These are phyloP conservation scores for Pythium dissotocum DNA, from an alignment of 352 stramenopile genomes.

Conservation along the genomic window DNA sequence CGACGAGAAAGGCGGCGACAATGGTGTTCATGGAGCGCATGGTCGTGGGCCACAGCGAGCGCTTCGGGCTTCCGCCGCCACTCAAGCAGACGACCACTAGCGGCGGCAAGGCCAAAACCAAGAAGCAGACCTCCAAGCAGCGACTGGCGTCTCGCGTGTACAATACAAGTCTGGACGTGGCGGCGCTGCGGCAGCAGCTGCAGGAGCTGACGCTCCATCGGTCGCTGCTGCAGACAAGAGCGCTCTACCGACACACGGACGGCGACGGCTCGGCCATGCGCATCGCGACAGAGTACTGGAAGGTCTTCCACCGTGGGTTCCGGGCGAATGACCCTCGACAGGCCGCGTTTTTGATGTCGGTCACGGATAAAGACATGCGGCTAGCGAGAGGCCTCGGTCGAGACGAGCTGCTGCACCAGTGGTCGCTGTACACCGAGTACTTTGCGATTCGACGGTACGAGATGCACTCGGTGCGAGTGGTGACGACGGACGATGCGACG, in stretches of 20 bases:
- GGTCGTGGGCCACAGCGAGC: background rate
- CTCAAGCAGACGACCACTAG: background rate
- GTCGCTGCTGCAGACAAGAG: conserved; percentile 7
- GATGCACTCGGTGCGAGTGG: background rate
- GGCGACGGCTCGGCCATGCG: background rate
- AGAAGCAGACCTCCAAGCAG: background rate
- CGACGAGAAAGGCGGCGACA: too few relatives aligned
- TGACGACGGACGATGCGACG: background rate
- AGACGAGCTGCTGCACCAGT: conserved; percentile 21
- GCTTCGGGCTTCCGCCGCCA: background rate
- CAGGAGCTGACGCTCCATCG: background rate
- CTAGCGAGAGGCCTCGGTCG: background rate
- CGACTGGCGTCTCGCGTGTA: background rate
- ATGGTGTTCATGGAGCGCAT: background rate
- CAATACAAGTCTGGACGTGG: background rate
- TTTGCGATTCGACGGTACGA: conserved; percentile 18
- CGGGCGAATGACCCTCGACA: background rate
- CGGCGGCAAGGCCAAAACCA: background rate
- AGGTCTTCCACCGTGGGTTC: background rate
- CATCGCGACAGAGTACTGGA: background rate
- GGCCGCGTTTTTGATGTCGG: conserved; percentile 14
- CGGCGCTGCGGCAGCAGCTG: background rate
- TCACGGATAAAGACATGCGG: background rate
- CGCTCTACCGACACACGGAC: background rate
- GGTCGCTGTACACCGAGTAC: conserved; percentile 22